Evolutionary conservation across 805 yeast genomes (phyloP), one percentile per base, ranked within the genome.

Genomic region (Saturnispora hagleri): DNA sequence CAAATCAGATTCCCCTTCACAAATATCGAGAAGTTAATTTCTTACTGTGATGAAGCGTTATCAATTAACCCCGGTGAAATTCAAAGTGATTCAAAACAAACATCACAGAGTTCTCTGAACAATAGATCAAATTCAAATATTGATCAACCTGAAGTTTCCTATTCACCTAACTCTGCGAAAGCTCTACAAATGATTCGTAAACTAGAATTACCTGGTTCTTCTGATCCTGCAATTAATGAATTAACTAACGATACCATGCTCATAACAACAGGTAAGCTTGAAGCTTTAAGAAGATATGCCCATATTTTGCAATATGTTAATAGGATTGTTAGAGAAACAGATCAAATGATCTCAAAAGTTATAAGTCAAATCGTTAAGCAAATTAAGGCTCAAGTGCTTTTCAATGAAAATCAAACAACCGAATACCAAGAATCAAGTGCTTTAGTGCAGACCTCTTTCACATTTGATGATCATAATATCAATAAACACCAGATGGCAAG

Each of bases 251-350:
- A 89, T 60, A 86, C 96, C 0, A 78, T 81, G 54, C 62, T 62
- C 0, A 60, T 84, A 24, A 81, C 83, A 0, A 73, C 73, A 47
- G 79, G 76, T 17, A 90, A 90, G 64, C 74, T 87, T 2, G 88
- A 84, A 49, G 75, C 86, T 0, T 74, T 89, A 18, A 71, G 80
- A 17, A 72, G 97, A 60, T 72, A 86, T 51, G 82, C 87, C 13
- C 85, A 89, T 55, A 79, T 88, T 2, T 71, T 87, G 54, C 80
- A 84, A 51, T 89, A 84, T 63, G 81, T 86, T 20, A 84, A 84
- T 56, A 83, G 81, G 59, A 81, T 89, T 47, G 85, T 87, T 50
- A 78, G 75, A 49, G 96, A 90, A 65, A 86, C 89, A 3, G 93
- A 89, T 61, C 74, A 68, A 20, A 69, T 81, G 60, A 89, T 89